phyloP scores from a whole-genome alignment of 805 yeast genomes.

The Torulaspora indica region DNA sequence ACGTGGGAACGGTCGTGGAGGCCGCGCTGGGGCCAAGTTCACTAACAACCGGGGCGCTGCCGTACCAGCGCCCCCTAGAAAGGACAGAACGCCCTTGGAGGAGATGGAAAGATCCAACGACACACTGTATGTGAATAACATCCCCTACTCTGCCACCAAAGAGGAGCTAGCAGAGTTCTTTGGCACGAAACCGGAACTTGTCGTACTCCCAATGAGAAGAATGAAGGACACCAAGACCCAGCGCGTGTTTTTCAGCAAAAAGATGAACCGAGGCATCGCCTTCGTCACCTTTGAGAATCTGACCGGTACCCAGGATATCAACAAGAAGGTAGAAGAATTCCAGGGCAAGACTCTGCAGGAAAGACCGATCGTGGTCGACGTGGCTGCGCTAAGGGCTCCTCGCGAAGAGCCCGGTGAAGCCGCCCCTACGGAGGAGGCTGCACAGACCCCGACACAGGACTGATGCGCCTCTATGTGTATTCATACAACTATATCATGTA shows the following conservation, averaged over 20 bases:
- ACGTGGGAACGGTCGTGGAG: constrained; percentile 17
- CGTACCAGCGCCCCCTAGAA: constrained; percentile 27
- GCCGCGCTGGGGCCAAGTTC: constrained; percentile 19
- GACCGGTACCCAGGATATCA: constrained; percentile 47
- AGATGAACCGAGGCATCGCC: constrained; percentile 51
- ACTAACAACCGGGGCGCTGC: constrained; percentile 18
- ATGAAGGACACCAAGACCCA: constrained; percentile 30
- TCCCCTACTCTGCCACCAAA: constrained; percentile 59
- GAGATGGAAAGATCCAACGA: constrained; percentile 41
- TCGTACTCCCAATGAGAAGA: constrained; percentile 50
- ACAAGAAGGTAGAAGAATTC: constrained; percentile 61
- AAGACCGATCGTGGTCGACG: constrained; percentile 58
- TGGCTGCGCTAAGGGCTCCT: constrained; percentile 50
- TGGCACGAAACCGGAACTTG: constrained; percentile 44
- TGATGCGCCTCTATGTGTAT: constrained; percentile 2
- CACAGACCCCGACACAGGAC: not conserved
- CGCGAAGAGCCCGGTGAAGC: constrained; percentile 24
- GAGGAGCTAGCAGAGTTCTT: constrained; percentile 51
- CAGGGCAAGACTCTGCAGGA: constrained; percentile 65
- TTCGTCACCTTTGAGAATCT: constrained; percentile 48
- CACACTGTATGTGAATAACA: constrained; percentile 59
- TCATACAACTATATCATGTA: constrained; percentile 3
- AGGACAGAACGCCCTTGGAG: constrained; percentile 36
- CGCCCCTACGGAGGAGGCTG: not conserved
- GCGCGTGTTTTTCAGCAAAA: constrained; percentile 38